Base-by-base conservation (phyloP, 352 stramenopile species). In the Phytophthora hibernalis region DNA sequence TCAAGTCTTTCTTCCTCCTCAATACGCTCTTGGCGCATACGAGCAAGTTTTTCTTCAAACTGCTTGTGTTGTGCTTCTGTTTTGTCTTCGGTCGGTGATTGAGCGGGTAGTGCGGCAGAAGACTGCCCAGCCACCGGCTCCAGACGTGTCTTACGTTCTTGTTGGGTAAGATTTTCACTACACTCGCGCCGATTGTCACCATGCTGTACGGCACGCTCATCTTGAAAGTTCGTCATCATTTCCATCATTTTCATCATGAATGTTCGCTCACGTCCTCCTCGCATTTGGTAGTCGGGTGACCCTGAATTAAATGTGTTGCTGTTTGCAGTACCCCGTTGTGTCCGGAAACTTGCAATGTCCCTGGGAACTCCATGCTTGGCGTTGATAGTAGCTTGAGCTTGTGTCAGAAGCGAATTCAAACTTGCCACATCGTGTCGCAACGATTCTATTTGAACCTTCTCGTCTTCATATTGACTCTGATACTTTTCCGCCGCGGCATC, bases 381-480 rank as follows among this genome's bases (percentile, higher is more conserved):
- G 38, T 63, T 83, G 15, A 89, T 82, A 2, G 76, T 78, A 0
- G 74, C 71, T 61, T 90, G 82, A 8, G 83, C 75, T 74, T 91
- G 83, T 8, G 66, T 78, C 18, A 93, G 55, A n/a, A 92, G 63
- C 1, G 82, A 70, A 18, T 83, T 90, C 21, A 95, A 65, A 51
- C 67, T 91, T 0, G 61, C 59, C 5, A 93, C 81, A 54, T 95
- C 83, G 38, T 92, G 83, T 0, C 85, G 79, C 18, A 93, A 50
- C 1, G 83, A 79, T 45, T 89, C 79, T 0, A 91, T 82, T 28
- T 93, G 85, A 0, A 92, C 55, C 30, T 85, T 85, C 56, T 95
- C 87, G 49, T 94, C 87, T 51, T 95, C 87, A 40, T 83, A 89
- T 61, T 94, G 85, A 3, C 61, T 85, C 31, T 87, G 80, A 37